These are phyloP conservation scores for Oryza glaberrima DNA, from an alignment of 176 grass and related monocot genomes.

Conservation along the genomic window DNA sequence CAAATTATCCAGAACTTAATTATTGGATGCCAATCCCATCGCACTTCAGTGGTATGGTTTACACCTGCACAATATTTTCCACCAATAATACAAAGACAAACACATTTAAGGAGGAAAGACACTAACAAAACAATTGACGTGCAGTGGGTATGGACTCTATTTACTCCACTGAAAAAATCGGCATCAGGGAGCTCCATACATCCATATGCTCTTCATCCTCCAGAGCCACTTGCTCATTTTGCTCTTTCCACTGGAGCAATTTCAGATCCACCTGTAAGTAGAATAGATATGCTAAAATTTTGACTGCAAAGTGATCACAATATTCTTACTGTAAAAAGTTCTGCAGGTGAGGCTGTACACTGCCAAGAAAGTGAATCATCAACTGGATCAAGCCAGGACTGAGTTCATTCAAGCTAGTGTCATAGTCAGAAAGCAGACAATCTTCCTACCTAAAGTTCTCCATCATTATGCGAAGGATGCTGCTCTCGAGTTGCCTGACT, in stretches of 20 bases:
- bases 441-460: slow-evolving; percentile 80
- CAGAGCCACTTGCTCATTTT: slow-evolving; percentile 84
- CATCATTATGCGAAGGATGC: slow-evolving; percentile 85
- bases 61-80: slow-evolving; percentile 19
- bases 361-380: slow-evolving; percentile 67
- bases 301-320: background rate
- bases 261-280: slow-evolving; percentile 87
- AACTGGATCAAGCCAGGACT: slow-evolving; percentile 70
- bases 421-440: slow-evolving; percentile 59
- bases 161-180: slow-evolving; percentile 55
- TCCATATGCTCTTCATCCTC: slow-evolving; percentile 57
- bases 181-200: slow-evolving; percentile 59
- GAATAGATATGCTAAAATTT: slow-evolving; percentile 16
- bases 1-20: slow-evolving; percentile 84
- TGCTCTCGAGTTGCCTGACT: slow-evolving; percentile 57
- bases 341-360: slow-evolving; percentile 87
- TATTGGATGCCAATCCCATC: slow-evolving; percentile 89
- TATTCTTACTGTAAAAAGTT: slow-evolving; percentile 34
- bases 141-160: slow-evolving; percentile 69
- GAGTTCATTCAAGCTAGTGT: slow-evolving; percentile 85
- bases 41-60: slow-evolving; percentile 72
- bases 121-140: slow-evolving; percentile 35
- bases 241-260: slow-evolving; percentile 88
- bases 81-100: slow-evolving; percentile 1
- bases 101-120: slow-evolving; percentile 4